A percentile compares a stretch with the other conserved stretches of the same genome.
Evolutionary conservation across 2,329 filamentous ascomycete genomes (phyloP).

Genomic region (Magnaporthales sp.): DNA sequence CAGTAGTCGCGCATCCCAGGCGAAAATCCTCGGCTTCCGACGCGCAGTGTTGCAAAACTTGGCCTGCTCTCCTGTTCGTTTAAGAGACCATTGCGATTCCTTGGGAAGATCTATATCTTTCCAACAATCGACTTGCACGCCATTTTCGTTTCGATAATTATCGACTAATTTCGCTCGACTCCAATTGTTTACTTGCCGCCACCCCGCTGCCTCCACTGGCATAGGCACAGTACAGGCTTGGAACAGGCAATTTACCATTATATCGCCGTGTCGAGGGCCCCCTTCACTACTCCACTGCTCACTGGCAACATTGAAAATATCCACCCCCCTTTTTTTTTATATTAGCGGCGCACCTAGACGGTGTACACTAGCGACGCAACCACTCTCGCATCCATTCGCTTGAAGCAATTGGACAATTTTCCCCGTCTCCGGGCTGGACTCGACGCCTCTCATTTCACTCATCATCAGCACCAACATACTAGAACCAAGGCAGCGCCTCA

Average conservation of each 20-base stretch:
- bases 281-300: constrained; percentile 6
- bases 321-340: constrained; percentile 7
- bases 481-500: constrained; percentile 60
- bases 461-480: constrained; percentile 63
- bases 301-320: constrained; percentile 7
- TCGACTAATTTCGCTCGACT: constrained; percentile 30
- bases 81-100: constrained; percentile 20
- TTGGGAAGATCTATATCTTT: constrained; percentile 16
- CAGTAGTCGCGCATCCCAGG: constrained; percentile 18
- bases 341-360: constrained; percentile 15
- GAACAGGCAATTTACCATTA: constrained; percentile 5
- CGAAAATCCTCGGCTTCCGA: constrained; percentile 27
- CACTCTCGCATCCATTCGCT: constrained; percentile 15
- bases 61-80: constrained; percentile 16
- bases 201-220: constrained; percentile 5
- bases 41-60: constrained; percentile 24
- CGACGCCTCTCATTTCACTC: constrained; percentile 14
- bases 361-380: constrained; percentile 11
- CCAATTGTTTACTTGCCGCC: constrained; percentile 20
- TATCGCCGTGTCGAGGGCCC: constrained; percentile 6
- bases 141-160: constrained; percentile 29
- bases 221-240: background rate
- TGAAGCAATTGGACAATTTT: constrained; percentile 16
- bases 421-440: constrained; percentile 22
- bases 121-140: constrained; percentile 9